Conservation (phyloP, 768 basidiomycete genomes). For the Rhizopogon sp. region DNA sequence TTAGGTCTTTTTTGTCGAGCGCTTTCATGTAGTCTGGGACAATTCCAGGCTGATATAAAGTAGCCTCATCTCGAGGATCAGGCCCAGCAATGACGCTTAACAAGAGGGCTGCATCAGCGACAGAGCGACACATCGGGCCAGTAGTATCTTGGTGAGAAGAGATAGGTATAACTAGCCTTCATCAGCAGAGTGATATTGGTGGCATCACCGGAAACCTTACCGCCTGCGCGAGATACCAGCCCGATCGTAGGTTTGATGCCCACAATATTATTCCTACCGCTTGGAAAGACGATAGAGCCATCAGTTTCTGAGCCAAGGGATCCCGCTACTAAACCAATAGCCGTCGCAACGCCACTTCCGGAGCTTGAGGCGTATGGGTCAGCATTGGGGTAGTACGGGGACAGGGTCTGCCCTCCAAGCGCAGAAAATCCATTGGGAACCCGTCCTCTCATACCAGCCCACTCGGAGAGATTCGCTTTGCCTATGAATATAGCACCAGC, state of each 20-base stretch:
- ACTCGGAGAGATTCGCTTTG: constrained; percentile 50
- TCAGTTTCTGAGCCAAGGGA: constrained; percentile 40
- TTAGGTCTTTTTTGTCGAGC: constrained; percentile 41
- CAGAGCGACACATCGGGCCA: constrained; percentile 51
- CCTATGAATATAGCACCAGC: constrained; percentile 24
- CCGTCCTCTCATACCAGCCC: constrained; percentile 37
- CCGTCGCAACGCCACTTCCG: constrained; percentile 40
- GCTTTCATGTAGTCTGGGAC: constrained; percentile 56
- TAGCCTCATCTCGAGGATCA: constrained; percentile 49
- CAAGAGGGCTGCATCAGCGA: constrained; percentile 52
- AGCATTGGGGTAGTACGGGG: constrained; percentile 41
- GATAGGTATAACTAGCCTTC: constrained; percentile 46
- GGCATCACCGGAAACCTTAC: constrained; percentile 10
- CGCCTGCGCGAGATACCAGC: constrained; percentile 32
- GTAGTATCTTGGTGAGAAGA: constrained; percentile 55
- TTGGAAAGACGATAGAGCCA: constrained; percentile 37
- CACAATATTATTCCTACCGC: constrained; percentile 32
- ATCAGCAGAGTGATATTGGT: background rate
- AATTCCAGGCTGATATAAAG: constrained; percentile 40
- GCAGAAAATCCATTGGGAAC: constrained; percentile 47
- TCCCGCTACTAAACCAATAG: constrained; percentile 34
- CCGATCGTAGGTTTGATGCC: constrained; percentile 37
- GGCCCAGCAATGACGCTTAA: constrained; percentile 48
- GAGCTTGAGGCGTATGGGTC: constrained; percentile 50
- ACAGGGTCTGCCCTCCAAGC: constrained; percentile 41